Base-by-base conservation (phyloP, 345 rosid species). In the Salix viminalis region DNA sequence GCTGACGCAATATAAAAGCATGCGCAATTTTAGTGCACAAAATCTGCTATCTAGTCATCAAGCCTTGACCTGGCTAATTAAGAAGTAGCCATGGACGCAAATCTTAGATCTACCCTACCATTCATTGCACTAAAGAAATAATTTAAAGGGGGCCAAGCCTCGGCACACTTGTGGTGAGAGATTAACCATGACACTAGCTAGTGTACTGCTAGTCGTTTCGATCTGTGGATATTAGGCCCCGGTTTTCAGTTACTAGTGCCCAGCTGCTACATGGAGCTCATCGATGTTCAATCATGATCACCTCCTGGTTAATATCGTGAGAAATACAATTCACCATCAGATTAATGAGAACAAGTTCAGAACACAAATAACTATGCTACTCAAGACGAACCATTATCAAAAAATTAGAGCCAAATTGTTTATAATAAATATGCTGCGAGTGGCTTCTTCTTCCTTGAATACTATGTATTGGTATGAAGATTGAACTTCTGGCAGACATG, bases 21-120 rank as follows among this genome's bases (percentile, higher is more conserved):
- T 70, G 76, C 79, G 75, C 72, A 39, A 8, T 70, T 66, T 67
- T 62, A 74, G 82, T 79, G 80, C 71, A 52, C 65, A 61, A 5
- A 54, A 52, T 54, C 16, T 52, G 44, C 41, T 52, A 71, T 48
- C n/a, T 32, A 8, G 42, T 19, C 44, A 10, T 15, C 64, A n/a
- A 2, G 44, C 21, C 10, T 50, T 18, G 7, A 50, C 41, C 62
- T 36, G 0, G 56, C 23, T 6, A 52, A 52, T 52, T 44, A 44
- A 44, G 37, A 34, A 34, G 37, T 34, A 34, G 37, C 6, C 37
- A 34, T 4, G 37, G 37, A 34, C 37, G 6, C 37, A 42, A 13
- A 44, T 44, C 48, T 44, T 12, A 2, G 16, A 44, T 44, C 48
- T 44, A 5, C 50, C 50, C 1, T 11, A 13, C 18, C 16, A 1